Evolutionary conservation across 257 asterid genomes (phyloP), one percentile per base, ranked within the genome.

Genomic region (Agastache rugosa): DNA sequence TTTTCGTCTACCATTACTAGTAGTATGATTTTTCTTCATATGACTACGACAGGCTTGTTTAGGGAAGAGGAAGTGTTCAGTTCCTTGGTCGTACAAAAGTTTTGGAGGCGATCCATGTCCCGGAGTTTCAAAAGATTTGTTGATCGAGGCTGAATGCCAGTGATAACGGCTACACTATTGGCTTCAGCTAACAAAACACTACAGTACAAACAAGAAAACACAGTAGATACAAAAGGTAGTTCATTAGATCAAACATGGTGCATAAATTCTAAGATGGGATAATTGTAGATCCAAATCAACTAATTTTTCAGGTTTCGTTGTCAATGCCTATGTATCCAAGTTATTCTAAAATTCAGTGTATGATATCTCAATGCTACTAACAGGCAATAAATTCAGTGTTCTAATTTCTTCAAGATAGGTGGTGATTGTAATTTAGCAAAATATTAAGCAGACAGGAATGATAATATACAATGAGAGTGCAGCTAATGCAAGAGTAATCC

Each of bases 31-130:
- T 72, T 12, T 35, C 31, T 59, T 29, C 15, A 31, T 51, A 31
- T 59, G 65, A 69, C 35, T 53, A 78, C 71, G 9, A 1, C 82
- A 88, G 96, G 90, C 85, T 76, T 90, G 93, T 79, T 67, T 83
- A 59, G 91, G 91, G 80, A 89, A 78, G 86, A 85, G 51, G 51
- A 69, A 2, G 61, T 89, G 91, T 72, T 56, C 87, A 7, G 71
- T 88, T 51, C 84, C 85, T 70, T 80, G 37, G 51, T 84, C 88
- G 44, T 16, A 75, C 48, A 71, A 62, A 77, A 71, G 5, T 56
- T 86, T 88, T 67, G 90, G 95, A 42, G 90, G 83, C 3, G 93
- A 87, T 60, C 91, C 88, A 35, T 86, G 87, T 42, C 89, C 89
- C 7, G 94, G 90, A 77, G 75, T 71, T 67, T 80, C 60, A 14